Conservation (phyloP, 2,329 filamentous ascomycete genomes). For the Fusarium caatingaense region DNA sequence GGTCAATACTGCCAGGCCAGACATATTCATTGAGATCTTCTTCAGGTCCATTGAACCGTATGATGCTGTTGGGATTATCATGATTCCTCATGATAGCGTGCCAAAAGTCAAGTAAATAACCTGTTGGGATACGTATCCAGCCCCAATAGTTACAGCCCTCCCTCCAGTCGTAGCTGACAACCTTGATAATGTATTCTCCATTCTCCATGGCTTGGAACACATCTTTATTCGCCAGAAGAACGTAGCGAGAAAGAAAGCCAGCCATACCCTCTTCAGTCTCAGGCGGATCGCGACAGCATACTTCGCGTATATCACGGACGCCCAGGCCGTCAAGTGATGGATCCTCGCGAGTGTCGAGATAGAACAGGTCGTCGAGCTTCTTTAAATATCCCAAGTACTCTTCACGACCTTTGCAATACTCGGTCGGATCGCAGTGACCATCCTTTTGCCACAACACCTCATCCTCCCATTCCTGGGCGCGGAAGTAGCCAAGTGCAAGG, state of each 20-base stretch:
- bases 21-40: no score
- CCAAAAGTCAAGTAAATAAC: conserved; percentile 25
- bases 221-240: background rate
- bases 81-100: no score
- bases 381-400: no score
- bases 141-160: background rate
- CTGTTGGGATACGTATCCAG: conserved; percentile 9
- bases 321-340: background rate
- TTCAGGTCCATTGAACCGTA: no score
- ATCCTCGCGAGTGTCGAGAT: no score
- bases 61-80: no score
- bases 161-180: background rate
- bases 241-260: accelerated
- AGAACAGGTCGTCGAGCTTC: no score
- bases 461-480: background rate
- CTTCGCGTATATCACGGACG: no score
- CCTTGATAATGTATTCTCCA: background rate
- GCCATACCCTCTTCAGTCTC: background rate
- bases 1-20: no score
- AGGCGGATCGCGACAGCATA: no score
- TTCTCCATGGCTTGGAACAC: background rate
- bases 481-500: background rate
- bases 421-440: no score
- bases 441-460: background rate
- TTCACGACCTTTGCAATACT: no score